Conservation (phyloP, 768 basidiomycete species). For the Leccinum variicolor region DNA sequence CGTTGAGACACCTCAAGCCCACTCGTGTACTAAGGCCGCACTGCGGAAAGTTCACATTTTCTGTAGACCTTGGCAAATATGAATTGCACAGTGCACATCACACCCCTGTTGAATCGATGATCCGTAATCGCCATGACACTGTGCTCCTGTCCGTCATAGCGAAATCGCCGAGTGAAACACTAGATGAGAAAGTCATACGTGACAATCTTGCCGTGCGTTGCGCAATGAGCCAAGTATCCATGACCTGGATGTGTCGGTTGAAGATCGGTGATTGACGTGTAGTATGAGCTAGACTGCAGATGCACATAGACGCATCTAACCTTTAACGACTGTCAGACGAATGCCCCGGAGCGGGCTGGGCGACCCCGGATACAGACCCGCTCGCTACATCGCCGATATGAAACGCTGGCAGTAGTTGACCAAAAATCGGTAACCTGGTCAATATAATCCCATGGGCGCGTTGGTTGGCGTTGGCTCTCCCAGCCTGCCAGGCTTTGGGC, state of each 20-base stretch:
- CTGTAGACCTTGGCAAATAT: not conserved
- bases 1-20: conserved; percentile 4
- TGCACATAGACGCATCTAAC: not conserved
- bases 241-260: not conserved
- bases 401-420: not conserved
- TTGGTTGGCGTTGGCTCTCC: not conserved
- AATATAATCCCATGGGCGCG: no score
- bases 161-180: conserved; percentile 13
- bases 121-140: not conserved
- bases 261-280: not conserved
- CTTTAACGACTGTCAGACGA: not conserved
- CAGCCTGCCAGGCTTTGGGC: not conserved
- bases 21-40: conserved; percentile 1
- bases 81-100: not conserved
- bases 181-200: conserved; percentile 7
- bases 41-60: not conserved
- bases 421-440: not conserved
- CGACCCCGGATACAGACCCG: not conserved
- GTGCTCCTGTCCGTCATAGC: not conserved
- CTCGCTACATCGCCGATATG: not conserved
- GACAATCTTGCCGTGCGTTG: conserved; percentile 14
- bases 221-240: conserved; percentile 10
- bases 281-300: not conserved
- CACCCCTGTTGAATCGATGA: not conserved
- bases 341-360: not conserved